Percentiles rank a stretch among this genome's conserved stretches.
These are phyloP conservation scores for Fragaria vesca DNA, from an alignment of 306 rosid genomes.

Conservation along the genomic window DNA sequence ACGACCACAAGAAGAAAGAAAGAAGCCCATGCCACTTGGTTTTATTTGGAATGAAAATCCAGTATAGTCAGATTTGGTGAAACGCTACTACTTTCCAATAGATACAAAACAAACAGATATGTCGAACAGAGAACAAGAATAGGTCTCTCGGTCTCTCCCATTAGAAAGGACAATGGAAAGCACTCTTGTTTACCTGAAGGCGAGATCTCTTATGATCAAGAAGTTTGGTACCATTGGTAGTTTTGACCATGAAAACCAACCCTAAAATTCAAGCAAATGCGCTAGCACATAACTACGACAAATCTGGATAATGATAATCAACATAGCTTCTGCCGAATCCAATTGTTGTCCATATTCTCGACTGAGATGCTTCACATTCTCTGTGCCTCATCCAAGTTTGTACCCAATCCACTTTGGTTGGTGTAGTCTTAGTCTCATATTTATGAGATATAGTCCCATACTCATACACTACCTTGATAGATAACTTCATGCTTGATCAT, in stretches of 20 bases:
- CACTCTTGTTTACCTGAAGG: neutral
- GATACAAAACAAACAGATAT: neutral
- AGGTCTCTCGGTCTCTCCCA: neutral
- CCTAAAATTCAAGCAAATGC: neutral
- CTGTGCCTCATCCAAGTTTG: neutral
- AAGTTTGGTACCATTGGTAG: neutral
- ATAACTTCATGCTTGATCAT: neutral
- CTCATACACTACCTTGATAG: neutral
- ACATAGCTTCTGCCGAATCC: neutral
- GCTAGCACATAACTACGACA: neutral
- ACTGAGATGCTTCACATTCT: neutral
- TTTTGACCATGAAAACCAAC: neutral
- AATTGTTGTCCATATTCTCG: neutral
- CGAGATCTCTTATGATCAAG: conserved; percentile 1
- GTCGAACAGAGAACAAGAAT: neutral
- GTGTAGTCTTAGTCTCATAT: neutral
- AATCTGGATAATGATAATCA: neutral
- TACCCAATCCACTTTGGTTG: neutral
- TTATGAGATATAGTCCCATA: neutral
- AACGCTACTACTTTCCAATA: neutral
- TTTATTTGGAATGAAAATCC: neutral
- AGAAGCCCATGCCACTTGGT: neutral
- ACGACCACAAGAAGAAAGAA: neutral
- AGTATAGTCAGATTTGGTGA: neutral
- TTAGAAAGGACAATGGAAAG: neutral